Evolutionary conservation across 805 yeast genomes (phyloP).

Genomic region (Kurtzmaniella cleridarum): DNA sequence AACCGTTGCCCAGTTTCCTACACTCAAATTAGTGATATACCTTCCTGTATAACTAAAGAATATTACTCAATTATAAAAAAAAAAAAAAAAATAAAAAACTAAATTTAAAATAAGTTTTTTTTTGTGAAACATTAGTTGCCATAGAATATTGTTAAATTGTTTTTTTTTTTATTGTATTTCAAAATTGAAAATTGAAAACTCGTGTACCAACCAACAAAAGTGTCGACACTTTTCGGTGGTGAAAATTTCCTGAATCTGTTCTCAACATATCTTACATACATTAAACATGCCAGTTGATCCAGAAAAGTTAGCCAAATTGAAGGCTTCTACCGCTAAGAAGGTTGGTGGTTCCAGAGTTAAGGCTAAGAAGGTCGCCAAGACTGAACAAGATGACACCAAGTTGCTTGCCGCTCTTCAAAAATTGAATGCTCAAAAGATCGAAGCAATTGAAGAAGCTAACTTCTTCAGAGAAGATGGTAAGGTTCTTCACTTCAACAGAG

Average conservation of each 20-base stretch:
- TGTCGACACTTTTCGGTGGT: background rate
- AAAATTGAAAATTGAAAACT: no score
- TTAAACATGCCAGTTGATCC: constrained; percentile 79
- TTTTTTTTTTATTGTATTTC: no score
- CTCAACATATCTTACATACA: background rate
- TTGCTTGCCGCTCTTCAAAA: constrained; percentile 84
- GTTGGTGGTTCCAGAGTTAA: constrained; percentile 87
- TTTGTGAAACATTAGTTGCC: no score
- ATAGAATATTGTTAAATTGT: no score
- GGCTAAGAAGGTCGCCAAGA: constrained; percentile 68
- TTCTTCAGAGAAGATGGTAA: constrained; percentile 95
- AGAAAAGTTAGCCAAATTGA: constrained; percentile 89
- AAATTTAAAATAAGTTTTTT: no score
- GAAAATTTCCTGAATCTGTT: background rate
- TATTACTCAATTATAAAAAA: no score
- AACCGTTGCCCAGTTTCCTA: background rate
- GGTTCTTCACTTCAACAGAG: constrained; percentile 93
- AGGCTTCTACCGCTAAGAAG: constrained; percentile 73
- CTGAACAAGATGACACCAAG: constrained; percentile 86
- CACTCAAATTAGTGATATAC: no score
- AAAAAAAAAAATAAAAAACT: no score
- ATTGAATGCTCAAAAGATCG: constrained; percentile 82
- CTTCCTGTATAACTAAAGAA: no score
- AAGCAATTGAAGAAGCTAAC: constrained; percentile 94
- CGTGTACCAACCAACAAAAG: constrained; percentile 1